phyloP scores from a whole-genome alignment of 2,329 filamentous ascomycete species.

The Ramichloridium luteum region DNA sequence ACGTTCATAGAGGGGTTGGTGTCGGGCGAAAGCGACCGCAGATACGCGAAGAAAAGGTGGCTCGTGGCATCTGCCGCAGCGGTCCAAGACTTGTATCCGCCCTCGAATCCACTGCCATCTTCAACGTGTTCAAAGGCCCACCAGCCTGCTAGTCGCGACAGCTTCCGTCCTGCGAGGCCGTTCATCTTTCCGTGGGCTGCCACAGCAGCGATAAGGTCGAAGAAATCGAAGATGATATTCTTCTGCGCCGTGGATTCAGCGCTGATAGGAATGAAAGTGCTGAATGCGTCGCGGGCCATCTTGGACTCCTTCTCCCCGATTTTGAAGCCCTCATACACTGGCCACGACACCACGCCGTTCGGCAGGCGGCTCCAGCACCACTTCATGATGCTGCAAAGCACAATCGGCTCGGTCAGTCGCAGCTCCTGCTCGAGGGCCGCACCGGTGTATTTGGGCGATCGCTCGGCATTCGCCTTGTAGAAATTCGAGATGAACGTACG shows the following conservation, averaged over 20 bases:
- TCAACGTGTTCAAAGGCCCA: conserved; percentile 95
- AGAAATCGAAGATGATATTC: conserved; percentile 90
- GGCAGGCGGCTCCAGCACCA: conserved; percentile 96
- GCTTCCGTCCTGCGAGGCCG: conserved; percentile 81
- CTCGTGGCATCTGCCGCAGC: conserved; percentile 90
- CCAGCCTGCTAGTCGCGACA: conserved; percentile 93
- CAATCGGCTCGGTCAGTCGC: conserved; percentile 86
- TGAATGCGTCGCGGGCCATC: conserved; percentile 84
- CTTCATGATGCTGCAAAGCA: conserved; percentile 86
- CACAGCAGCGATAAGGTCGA: conserved; percentile 80
- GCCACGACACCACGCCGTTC: conserved; percentile 90
- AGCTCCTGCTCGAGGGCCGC: conserved; percentile 71
- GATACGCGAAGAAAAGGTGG: conserved; percentile 94
- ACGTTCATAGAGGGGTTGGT: conserved; percentile 54
- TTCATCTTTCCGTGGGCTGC: conserved; percentile 90
- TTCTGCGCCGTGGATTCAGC: conserved; percentile 76
- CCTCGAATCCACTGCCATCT: conserved; percentile 81
- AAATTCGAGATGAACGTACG: conserved; percentile 88
- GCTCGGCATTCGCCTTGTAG: conserved; percentile 59
- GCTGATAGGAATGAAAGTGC: conserved; percentile 89
- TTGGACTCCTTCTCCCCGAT: conserved; percentile 89
- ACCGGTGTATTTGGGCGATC: conserved; percentile 47
- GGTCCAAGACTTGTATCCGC: conserved; percentile 81
- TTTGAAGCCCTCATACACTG: conserved; percentile 91
- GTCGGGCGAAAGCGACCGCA: conserved; percentile 79